Percentiles rank a stretch among this genome's conserved stretches.
Evolutionary conservation across 257 asterid genomes (phyloP).

Genomic region (Nicotiana knightiana): DNA sequence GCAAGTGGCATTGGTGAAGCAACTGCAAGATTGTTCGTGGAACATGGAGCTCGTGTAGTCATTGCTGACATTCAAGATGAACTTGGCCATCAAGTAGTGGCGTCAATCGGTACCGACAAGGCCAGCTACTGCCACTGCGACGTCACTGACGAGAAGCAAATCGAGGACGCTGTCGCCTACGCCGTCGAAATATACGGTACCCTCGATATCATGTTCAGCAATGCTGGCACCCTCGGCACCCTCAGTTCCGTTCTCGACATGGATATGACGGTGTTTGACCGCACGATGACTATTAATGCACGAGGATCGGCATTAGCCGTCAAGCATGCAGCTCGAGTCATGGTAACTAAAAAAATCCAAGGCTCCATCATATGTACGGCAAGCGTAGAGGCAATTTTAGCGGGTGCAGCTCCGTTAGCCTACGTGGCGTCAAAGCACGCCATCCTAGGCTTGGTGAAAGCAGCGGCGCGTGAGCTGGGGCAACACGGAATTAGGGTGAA

Average conservation of each 20-base stretch:
- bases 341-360: neutral
- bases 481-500: slow-evolving; percentile 8
- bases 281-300: neutral
- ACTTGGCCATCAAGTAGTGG: neutral
- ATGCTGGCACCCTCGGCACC: neutral
- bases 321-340: slow-evolving; percentile 6
- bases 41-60: neutral
- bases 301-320: neutral
- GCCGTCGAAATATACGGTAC: neutral
- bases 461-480: slow-evolving; percentile 2
- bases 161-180: neutral
- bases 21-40: neutral
- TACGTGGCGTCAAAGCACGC: slow-evolving; percentile 8
- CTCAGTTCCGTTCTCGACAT: neutral
- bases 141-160: neutral
- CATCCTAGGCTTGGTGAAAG: neutral
- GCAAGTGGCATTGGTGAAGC: slow-evolving; percentile 16
- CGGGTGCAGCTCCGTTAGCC: neutral
- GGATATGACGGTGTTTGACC: neutral
- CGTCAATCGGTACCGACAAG: neutral
- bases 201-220: slow-evolving; percentile 12
- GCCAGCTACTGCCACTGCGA: neutral
- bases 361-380: slow-evolving; percentile 11
- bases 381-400: neutral
- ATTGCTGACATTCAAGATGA: slow-evolving; percentile 10